Conservation (phyloP, 176 grass and related monocot genomes). For the Zea mays region Zm-B73-REFERENCE-NAM-5.0 NC_050105.1:88930001-88930500, state of each 20-base stretch:
- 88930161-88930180: conserved; percentile 56
- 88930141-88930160: conserved; percentile 60
- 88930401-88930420: too few species aligned
- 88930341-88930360: too few species aligned
- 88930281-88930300: too few species aligned
- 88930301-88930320: too few species aligned
- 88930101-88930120: conserved; percentile 61
- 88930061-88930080: conserved; percentile 47
- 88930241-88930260: background rate
- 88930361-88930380: too few species aligned
- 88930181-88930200: background rate
- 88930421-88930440: too few species aligned
- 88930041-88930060: conserved; percentile 40
- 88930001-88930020: conserved; percentile 47
- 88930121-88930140: conserved; percentile 49
- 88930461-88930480: too few species aligned
- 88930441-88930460: too few species aligned
- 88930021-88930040: conserved; percentile 59
- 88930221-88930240: background rate
- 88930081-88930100: conserved; percentile 59
- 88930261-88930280: too few species aligned
- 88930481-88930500: too few species aligned
- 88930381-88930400: too few species aligned
- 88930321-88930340: too few species aligned
- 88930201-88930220: background rate